Base-by-base conservation (phyloP, 495 filamentous ascomycete genomes). In the Penicillium crystallinum region DNA sequence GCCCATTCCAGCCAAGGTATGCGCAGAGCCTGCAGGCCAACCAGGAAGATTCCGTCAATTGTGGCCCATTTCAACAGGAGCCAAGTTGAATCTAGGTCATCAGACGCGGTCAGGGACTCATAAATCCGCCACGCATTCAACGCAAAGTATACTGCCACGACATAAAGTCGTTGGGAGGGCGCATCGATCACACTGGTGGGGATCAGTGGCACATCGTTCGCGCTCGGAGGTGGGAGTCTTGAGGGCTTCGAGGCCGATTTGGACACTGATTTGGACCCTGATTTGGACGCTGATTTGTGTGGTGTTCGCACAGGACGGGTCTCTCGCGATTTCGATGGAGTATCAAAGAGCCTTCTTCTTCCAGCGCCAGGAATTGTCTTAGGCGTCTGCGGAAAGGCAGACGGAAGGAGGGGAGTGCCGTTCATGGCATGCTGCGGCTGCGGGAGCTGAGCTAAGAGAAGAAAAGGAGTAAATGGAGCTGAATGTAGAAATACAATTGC, bases 1-100 rank as follows among this genome's bases (percentile, higher is more conserved):
- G 85, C 86, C 77, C 91, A 89, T 76, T 97, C 88, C 34, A 98
- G 77, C 93, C 93, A 97, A 50, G 93, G 93, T 75, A 98, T 95
- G 63, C 86, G 82, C 53, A 97, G 62, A 36, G 82, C 80, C 27
- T 95, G 92, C 18, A 97, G 64, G 4, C 86, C 85, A 63, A 91
- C 97, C 49, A 96, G 77, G 68, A 91, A 96, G 25, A 86, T 65
- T 17, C 82, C 81, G 70, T 97, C 93, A 17, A 97, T 77, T 25
- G 79, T 76, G 48, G 87, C 77, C 93, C 93, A 98, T 80, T 97
- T 98, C 65, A 91, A 70, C 67, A 95, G 96, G 37, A 91, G 76
- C 83, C 84, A 87, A 21, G 93, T 84, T 14, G 88, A 90, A 65
- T 90, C 83, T 50, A 84, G 74, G 50, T 91, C 85, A 30, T 90